Base-by-base conservation (phyloP, 306 rosid species). In the Oemleria cerasiformis region DNA sequence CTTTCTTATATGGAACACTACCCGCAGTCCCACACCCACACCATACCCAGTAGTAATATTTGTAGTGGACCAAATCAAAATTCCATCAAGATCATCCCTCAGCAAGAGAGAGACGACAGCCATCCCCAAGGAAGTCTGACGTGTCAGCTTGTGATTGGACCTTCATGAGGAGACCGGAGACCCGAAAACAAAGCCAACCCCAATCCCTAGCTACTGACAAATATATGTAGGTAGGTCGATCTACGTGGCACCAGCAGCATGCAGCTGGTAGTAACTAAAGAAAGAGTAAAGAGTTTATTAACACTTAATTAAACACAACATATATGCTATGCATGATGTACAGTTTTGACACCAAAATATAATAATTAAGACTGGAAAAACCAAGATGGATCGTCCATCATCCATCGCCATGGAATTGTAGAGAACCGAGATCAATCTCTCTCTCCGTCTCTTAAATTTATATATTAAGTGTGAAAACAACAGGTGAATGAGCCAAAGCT, bases 401-500 rank as follows among this genome's bases (percentile, higher is more conserved):
- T 30, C 36, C 36, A 30, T 30, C 36, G 36, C 36, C 36, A 70
- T 82, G 89, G 95, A 91, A 91, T 88, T 91, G 92, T 86, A 82
- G 90, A 62, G 53, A 86, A 84, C 39, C 95, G 82, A 91, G 95
- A 67, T 77, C 13, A 21, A 38, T 60, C 69, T 21, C 54, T 45
- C 57, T 57, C 40, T 63, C 73, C n/a, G n/a, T 68, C 76, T 79
- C 62, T 57, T 56, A 6, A 56, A 56, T 56, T 21, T 57, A 30
- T 30, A 30, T 30, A 30, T 57, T 85, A 88, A 90, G 62, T 82
- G 77, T 83, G 98, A 92, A 85, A 92, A 84, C 88, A 82, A 90
- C 98, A 45, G 70, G 53, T 92, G 96, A 86, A 80, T 85, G 91
- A 82, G 71, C 76, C 85, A 91, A 88, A 84, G 87, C 84, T 90